Conservation (phyloP, 1,284 basidiomycete species). For the Rhodotorula sp. region DNA sequence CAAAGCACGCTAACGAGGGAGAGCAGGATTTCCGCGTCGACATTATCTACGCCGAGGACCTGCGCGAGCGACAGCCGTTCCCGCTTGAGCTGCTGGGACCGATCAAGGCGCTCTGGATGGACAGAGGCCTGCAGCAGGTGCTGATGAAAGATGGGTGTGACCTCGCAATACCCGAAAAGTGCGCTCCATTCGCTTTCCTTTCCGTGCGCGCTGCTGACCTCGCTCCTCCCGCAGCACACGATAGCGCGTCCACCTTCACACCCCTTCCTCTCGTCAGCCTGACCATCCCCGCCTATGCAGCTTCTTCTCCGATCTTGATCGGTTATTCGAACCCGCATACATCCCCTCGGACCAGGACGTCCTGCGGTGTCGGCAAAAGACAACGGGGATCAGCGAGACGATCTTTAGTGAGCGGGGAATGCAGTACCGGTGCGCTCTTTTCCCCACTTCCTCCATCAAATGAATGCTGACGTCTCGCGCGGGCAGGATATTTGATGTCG, state of each 20-base stretch:
- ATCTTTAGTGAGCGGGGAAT: conserved; percentile 63
- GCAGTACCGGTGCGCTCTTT: conserved; percentile 36
- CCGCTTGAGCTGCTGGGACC: conserved; percentile 66
- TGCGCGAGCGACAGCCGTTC: conserved; percentile 75
- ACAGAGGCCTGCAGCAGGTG: conserved; percentile 71
- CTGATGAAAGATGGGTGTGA: conserved; percentile 73
- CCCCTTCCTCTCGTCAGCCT: not conserved
- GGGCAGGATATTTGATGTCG: conserved; percentile 55
- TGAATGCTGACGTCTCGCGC: not conserved
- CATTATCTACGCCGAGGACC: conserved; percentile 68
- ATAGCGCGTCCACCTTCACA: conserved; percentile 19
- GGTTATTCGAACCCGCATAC: conserved; percentile 66
- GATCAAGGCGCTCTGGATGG: conserved; percentile 74
- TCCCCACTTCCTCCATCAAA: no score
- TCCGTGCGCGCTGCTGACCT: not conserved
- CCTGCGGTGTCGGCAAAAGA: conserved; percentile 90
- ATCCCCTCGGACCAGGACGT: conserved; percentile 87
- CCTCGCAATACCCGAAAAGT: conserved; percentile 73
- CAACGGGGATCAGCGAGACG: conserved; percentile 94
- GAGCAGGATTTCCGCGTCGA: conserved; percentile 57
- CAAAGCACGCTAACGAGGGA: not conserved
- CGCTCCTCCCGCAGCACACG: conserved; percentile 13
- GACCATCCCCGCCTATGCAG: conserved; percentile 33
- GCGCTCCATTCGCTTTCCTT: not conserved
- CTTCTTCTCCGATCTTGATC: conserved; percentile 75